Evolutionary conservation across 345 rosid species (phyloP).

Genomic region (Citrus reticulata): DNA sequence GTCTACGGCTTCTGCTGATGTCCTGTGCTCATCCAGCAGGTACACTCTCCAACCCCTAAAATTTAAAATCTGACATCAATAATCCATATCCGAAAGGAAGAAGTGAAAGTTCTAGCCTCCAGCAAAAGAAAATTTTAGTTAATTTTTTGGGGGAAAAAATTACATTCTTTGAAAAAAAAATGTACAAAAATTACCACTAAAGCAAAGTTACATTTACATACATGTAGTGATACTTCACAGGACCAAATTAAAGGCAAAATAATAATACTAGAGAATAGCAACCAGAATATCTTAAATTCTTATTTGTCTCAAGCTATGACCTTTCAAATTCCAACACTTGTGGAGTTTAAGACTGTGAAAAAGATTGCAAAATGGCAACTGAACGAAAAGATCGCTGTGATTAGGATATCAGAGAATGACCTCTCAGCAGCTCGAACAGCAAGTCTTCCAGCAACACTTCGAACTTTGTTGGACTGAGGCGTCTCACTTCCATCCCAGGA

Average conservation of each 20-base stretch:
- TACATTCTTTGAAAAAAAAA: neutral
- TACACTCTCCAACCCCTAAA: conserved; percentile 87
- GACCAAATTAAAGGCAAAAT: no score
- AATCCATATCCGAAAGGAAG: neutral
- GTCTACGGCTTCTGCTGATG: conserved; percentile 61
- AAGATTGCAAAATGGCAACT: neutral
- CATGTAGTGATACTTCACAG: no score
- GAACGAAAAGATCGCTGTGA: no score
- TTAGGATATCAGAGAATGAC: conserved; percentile 27
- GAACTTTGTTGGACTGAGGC: conserved; percentile 75
- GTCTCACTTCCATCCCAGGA: conserved; percentile 81
- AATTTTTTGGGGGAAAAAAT: no score
- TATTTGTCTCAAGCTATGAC: neutral
- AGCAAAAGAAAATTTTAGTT: no score
- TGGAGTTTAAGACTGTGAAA: neutral
- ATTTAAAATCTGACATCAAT: conserved; percentile 17
- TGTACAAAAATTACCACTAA: neutral
- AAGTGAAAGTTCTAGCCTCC: neutral
- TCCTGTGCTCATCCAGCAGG: conserved; percentile 83
- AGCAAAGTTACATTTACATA: neutral
- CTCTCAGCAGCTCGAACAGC: conserved; percentile 75
- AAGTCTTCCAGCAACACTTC: conserved; percentile 77
- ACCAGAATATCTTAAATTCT: neutral
- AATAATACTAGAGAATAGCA: neutral
- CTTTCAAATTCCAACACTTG: neutral